Percentiles rank a stretch among this genome's conserved stretches.
These are phyloP conservation scores for Paracamarosporium sp. DNA, from an alignment of 2,329 filamentous ascomycete genomes.

Conservation along the genomic window DNA sequence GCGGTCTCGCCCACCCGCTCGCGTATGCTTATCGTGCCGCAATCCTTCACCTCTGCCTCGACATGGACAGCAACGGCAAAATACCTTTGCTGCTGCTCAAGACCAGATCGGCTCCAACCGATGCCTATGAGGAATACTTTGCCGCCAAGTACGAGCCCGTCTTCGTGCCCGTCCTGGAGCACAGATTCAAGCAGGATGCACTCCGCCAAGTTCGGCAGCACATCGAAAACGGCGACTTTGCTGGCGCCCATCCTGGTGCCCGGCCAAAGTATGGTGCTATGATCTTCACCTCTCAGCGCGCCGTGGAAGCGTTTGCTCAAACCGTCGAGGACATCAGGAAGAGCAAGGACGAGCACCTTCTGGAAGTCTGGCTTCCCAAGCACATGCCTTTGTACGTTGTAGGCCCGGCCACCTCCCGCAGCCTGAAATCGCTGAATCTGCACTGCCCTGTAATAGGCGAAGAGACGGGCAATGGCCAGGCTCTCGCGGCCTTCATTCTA, in stretches of 20 bases:
- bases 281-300: conserved; percentile 83
- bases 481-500: conserved; percentile 78
- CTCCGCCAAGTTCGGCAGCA: conserved; percentile 60
- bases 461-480: conserved; percentile 84
- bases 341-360: conserved; percentile 31
- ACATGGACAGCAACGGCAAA: conserved; percentile 33
- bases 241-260: conserved; percentile 19
- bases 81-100: conserved; percentile 76
- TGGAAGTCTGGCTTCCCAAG: conserved; percentile 49
- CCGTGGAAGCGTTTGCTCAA: conserved; percentile 77
- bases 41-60: conserved; percentile 7
- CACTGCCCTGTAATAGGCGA: conserved; percentile 73
- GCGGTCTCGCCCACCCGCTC: conserved; percentile 2
- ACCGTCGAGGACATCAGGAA: conserved; percentile 63
- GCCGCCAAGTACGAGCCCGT: conserved; percentile 64
- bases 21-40: conserved; percentile 12
- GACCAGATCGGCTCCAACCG: conserved; percentile 73
- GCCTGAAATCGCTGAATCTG: conserved; percentile 64
- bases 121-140: conserved; percentile 76
- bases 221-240: conserved; percentile 55
- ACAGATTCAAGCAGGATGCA: conserved; percentile 68
- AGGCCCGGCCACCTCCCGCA: conserved; percentile 79
- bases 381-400: conserved; percentile 76
- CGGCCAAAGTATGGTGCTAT: conserved; percentile 71
- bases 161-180: conserved; percentile 80